Percentiles rank a stretch among this genome's conserved stretches.
Conservation (phyloP, 257 asterid genomes). For the Craterostigma plantagineum region DNA sequence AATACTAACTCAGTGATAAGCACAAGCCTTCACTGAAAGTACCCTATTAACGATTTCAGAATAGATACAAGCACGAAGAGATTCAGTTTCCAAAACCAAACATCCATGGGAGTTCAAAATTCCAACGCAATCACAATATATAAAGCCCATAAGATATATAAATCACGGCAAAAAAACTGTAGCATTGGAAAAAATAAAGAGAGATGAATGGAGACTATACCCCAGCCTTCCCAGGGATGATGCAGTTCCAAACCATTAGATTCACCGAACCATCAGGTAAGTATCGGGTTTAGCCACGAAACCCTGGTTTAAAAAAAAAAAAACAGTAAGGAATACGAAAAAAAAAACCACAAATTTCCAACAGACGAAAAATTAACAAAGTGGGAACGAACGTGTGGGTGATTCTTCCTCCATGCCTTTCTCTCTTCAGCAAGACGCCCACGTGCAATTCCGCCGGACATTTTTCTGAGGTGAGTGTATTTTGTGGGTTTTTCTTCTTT, state of each 20-base stretch:
- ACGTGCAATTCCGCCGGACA: slow-evolving; percentile 45
- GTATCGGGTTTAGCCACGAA: slow-evolving; percentile 61
- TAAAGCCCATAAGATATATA: too few species aligned
- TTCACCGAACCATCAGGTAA: slow-evolving; percentile 48
- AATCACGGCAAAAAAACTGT: too few species aligned
- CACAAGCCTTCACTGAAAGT: too few species aligned
- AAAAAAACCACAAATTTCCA: neutral
- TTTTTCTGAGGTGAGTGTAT: slow-evolving; percentile 2
- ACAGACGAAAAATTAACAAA: neutral
- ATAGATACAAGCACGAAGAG: neutral
- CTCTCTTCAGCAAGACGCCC: slow-evolving; percentile 41
- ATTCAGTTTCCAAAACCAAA: too few species aligned
- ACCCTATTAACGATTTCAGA: neutral
- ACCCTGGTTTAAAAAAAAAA: slow-evolving; percentile 21
- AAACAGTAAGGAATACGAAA: neutral
- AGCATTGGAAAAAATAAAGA: too few species aligned
- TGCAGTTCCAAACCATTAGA: slow-evolving; percentile 58
- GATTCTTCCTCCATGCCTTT: slow-evolving; percentile 38
- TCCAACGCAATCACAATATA: too few species aligned
- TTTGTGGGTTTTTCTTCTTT: too few species aligned
- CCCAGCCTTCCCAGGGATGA: slow-evolving; percentile 58
- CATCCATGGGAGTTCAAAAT: too few species aligned
- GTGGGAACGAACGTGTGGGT: slow-evolving; percentile 24
- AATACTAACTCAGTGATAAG: too few species aligned
- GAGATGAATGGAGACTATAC: too few species aligned